These are phyloP conservation scores for Globisporangium echinulatum DNA, from an alignment of 352 stramenopile genomes.

Conservation along the genomic window DNA sequence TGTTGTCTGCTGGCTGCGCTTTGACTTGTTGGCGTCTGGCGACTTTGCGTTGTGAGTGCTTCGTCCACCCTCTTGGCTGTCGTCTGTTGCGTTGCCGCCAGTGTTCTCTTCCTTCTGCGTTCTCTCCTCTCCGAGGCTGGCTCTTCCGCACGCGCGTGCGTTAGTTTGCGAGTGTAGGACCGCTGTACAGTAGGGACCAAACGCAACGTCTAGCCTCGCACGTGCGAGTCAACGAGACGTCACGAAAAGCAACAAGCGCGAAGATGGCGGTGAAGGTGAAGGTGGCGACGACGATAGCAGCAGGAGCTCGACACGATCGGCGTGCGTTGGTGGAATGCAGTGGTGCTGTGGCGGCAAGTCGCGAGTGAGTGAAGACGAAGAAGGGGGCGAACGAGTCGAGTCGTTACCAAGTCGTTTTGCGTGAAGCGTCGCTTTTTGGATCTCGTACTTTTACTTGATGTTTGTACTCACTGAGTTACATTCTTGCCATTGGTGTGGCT, in stretches of 20 bases:
- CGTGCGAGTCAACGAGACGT: not conserved
- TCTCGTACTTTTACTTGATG: not conserved
- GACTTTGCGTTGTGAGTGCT: no score
- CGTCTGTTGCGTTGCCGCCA: no score
- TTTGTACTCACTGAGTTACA: not conserved
- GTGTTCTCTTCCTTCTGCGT: no score
- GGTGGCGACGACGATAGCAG: not conserved
- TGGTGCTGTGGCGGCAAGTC: not conserved
- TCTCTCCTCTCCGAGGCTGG: not conserved
- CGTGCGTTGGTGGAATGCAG: not conserved
- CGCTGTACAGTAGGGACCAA: no score
- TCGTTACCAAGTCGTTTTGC: not conserved
- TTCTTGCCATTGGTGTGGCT: no score
- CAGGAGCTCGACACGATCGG: not conserved
- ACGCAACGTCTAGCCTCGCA: not conserved
- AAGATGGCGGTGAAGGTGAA: not conserved
- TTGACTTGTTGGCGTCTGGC: no score
- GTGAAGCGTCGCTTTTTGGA: conserved; percentile 1
- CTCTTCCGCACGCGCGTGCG: not conserved
- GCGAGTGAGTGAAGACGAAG: not conserved
- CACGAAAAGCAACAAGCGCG: not conserved
- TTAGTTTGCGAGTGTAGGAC: not conserved
- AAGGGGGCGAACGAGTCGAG: not conserved
- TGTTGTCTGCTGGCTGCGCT: no score
- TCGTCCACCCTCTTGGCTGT: no score